These are phyloP conservation scores for Volvox reticuliferus DNA, from an alignment of 139 green algal species.

Conservation along the genomic window DNA sequence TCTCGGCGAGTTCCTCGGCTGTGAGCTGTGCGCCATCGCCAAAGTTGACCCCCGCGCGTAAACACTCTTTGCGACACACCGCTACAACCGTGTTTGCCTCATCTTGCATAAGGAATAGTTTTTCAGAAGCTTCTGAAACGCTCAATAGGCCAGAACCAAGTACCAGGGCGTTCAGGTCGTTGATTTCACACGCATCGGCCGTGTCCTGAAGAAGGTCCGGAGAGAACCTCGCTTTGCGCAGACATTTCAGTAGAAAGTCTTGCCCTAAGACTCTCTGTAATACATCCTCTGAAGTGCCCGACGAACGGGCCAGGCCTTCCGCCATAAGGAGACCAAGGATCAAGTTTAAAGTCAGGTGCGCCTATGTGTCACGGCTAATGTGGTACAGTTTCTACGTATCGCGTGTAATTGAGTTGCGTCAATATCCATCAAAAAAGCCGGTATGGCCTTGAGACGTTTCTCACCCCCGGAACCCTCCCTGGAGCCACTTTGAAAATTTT, in stretches of 20 bases:
- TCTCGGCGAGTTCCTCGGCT: slow-evolving; percentile 32
- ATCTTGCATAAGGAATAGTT: slow-evolving; percentile 62
- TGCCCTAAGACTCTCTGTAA: slow-evolving; percentile 21
- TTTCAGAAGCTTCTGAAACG: slow-evolving; percentile 41
- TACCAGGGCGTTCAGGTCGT: slow-evolving; percentile 54
- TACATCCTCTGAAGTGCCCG: slow-evolving; percentile 26
- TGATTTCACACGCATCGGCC: slow-evolving; percentile 56
- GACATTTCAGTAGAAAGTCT: slow-evolving; percentile 50
- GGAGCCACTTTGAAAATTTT: no score
- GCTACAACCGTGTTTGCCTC: slow-evolving; percentile 48
- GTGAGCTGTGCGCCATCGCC: slow-evolving; percentile 50
- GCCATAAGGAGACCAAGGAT: slow-evolving; percentile 32
- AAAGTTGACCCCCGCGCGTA: slow-evolving; percentile 55
- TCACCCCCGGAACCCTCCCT: no score
- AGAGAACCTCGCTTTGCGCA: slow-evolving; percentile 53
- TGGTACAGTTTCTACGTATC: no score
- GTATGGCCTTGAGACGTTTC: no score
- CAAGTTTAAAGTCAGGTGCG: neutral
- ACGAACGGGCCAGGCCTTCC: slow-evolving; percentile 17
- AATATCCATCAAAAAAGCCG: no score
- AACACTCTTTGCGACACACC: slow-evolving; percentile 53
- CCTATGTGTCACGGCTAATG: neutral
- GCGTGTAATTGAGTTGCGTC: no score
- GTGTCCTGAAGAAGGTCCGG: slow-evolving; percentile 56
- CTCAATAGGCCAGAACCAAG: slow-evolving; percentile 45